Conservation (phyloP, 2,329 filamentous ascomycete species). For the Alternaria triticimaculans region DNA sequence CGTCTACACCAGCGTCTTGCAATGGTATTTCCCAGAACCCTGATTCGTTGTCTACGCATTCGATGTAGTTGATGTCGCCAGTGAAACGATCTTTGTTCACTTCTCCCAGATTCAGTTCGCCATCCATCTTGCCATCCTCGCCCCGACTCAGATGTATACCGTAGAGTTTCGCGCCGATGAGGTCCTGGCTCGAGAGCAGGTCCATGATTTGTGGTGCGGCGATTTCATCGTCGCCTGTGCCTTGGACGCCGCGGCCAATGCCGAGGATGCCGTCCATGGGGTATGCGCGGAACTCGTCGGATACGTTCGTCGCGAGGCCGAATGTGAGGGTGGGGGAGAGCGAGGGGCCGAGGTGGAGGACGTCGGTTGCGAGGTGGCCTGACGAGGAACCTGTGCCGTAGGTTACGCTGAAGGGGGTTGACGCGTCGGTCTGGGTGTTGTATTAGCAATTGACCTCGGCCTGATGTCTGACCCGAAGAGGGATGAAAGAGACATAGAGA, state of each 20-base stretch:
- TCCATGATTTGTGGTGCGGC: slow-evolving; percentile 70
- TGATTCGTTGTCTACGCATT: slow-evolving; percentile 56
- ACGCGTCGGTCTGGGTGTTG: slow-evolving; percentile 47
- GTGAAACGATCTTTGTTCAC: slow-evolving; percentile 70
- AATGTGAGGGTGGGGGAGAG: slow-evolving; percentile 71
- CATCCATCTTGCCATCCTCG: slow-evolving; percentile 69
- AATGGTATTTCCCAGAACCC: slow-evolving; percentile 77
- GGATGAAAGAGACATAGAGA: background rate
- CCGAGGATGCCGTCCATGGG: slow-evolving; percentile 90
- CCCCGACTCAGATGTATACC: slow-evolving; percentile 73
- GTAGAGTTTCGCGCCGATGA: slow-evolving; percentile 71
- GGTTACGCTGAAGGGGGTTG: slow-evolving; percentile 66
- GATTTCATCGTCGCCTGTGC: slow-evolving; percentile 49
- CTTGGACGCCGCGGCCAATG: slow-evolving; percentile 65
- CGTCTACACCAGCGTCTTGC: slow-evolving; percentile 69
- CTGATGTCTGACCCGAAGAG: no score
- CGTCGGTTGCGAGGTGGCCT: slow-evolving; percentile 72
- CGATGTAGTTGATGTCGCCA: slow-evolving; percentile 72
- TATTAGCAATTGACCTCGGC: background rate
- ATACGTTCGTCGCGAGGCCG: slow-evolving; percentile 74
- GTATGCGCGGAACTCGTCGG: slow-evolving; percentile 76
- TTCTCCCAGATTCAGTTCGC: slow-evolving; percentile 78
- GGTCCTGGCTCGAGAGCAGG: slow-evolving; percentile 61
- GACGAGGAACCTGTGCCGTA: slow-evolving; percentile 81
- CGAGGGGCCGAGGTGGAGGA: slow-evolving; percentile 69